Base-by-base conservation (phyloP, 2,329 filamentous ascomycete genomes). In the Botrytis paeoniae region DNA sequence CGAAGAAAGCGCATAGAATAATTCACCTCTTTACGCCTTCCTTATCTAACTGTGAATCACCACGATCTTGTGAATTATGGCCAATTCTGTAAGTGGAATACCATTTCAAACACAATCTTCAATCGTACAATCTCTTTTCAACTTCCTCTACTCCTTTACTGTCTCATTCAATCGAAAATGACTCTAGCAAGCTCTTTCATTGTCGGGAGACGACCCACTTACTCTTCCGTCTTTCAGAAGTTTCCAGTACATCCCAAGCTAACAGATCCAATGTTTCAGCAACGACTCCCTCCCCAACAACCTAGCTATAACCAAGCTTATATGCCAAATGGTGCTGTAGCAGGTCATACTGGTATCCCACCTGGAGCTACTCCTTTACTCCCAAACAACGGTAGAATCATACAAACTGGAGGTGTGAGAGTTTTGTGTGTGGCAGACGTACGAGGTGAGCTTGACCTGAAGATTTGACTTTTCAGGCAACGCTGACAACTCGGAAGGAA, bases 401-500 rank as follows among this genome's bases (percentile, higher is more conserved):
- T 92, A 79, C 89, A 92, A 81, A 89, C 86, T 71, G 89, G 89
- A 29, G 88, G 89, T 59, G 87, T 90, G 75, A 86, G 90, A 83
- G 87, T 92, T 70, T 86, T 92, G 70, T 92, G 90, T 81, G 89
- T 92, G 81, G 90, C 90, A 76, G 90, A 92, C 82, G 90, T 92
- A 80, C 87, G 90, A 89, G 90, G 90, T 92, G 83, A 78, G 84
- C 77, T 72, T 68, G 45, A 41, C 59, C 37, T 48, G 45, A 32
- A 74, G 63, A 73, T 60, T 74, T 57, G 61, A 32, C 32, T 51
- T 51, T 70, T 64, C 59, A 63, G 59, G 39, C 41, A 37, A 73
- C 71, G 73, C 78, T 81, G 75, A 81, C 78, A 72, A 32, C 35
- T 37, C 63, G 14, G 78, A 69, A 99, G 96, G 96, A 83, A 98